A percentile compares a stretch with the other conserved stretches of the same genome.
phyloP scores from a whole-genome alignment of 805 yeast genomes.

The Debaryomyces hansenii region DNA sequence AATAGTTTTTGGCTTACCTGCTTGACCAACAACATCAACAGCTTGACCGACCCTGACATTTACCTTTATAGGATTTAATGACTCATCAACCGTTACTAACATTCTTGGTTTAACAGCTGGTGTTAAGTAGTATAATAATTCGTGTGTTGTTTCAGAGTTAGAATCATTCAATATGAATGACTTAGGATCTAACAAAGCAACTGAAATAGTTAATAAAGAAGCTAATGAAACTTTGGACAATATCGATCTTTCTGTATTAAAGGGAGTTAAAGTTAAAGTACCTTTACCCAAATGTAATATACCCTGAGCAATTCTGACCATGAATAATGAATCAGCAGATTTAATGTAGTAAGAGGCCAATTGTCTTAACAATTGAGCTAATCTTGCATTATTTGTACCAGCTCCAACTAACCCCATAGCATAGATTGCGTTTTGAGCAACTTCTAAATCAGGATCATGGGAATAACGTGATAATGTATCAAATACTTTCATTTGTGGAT shows the following conservation, averaged over 20 bases:
- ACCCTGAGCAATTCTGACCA: slow-evolving; percentile 95
- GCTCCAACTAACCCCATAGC: slow-evolving; percentile 98
- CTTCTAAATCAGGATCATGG: slow-evolving; percentile 92
- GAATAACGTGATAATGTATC: slow-evolving; percentile 95
- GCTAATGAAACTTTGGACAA: slow-evolving; percentile 89
- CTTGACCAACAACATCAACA: slow-evolving; percentile 97
- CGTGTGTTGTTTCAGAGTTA: slow-evolving; percentile 54
- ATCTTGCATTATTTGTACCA: slow-evolving; percentile 97
- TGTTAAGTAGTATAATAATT: slow-evolving; percentile 78
- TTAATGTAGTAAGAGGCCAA: slow-evolving; percentile 90
- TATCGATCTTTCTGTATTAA: slow-evolving; percentile 83
- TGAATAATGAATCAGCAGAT: slow-evolving; percentile 86
- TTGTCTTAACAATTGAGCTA: slow-evolving; percentile 93
- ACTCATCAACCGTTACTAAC: slow-evolving; percentile 89
- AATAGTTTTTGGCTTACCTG: slow-evolving; percentile 97
- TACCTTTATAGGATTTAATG: slow-evolving; percentile 87
- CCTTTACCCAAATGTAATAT: slow-evolving; percentile 95
- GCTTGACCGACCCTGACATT: slow-evolving; percentile 99
- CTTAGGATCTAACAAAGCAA: slow-evolving; percentile 83
- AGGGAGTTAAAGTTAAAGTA: slow-evolving; percentile 84
- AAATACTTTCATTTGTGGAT: slow-evolving; percentile 95
- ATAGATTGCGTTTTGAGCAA: slow-evolving; percentile 91
- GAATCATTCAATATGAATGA: slow-evolving; percentile 73
- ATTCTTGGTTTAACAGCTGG: slow-evolving; percentile 91
- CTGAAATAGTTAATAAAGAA: slow-evolving; percentile 78